phyloP scores from a whole-genome alignment of 306 rosid species.

The Quercus aquifolioides region DNA sequence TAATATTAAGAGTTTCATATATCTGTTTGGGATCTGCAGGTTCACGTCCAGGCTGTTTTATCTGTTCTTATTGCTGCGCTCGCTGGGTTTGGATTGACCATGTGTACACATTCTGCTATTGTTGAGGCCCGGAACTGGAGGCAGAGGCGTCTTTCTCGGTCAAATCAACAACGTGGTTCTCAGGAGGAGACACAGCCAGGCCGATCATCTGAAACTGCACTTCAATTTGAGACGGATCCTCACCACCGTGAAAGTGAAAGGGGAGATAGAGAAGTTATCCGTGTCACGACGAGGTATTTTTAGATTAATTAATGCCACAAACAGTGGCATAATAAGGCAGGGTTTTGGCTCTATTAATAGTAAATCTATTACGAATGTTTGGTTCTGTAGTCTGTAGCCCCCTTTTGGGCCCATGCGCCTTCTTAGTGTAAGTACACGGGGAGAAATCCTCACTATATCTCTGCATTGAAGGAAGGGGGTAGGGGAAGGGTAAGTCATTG shows the following conservation, averaged over 20 bases:
- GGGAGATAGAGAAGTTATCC: conserved; percentile 20
- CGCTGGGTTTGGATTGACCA: conserved; percentile 67
- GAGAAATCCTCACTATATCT: neutral
- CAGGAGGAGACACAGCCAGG: conserved; percentile 10
- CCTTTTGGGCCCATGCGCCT: neutral
- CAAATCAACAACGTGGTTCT: conserved; percentile 32
- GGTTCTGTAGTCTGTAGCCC: neutral
- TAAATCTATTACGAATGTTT: neutral
- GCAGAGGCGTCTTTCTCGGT: conserved; percentile 24
- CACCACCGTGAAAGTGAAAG: conserved; percentile 27
- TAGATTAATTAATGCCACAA: neutral
- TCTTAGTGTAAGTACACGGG: neutral
- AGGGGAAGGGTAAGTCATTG: neutral
- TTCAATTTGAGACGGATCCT: conserved; percentile 30
- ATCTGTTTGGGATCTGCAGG: conserved; percentile 38
- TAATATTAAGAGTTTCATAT: neutral
- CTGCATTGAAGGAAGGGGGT: neutral
- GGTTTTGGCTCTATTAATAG: conserved; percentile 11
- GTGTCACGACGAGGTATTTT: conserved; percentile 12
- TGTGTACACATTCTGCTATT: conserved; percentile 50
- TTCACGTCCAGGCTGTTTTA: conserved; percentile 58
- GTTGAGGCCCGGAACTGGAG: conserved; percentile 46
- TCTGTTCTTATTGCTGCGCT: conserved; percentile 69
- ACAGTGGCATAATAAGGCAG: neutral
- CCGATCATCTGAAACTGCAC: conserved; percentile 28